These are phyloP conservation scores for Ligustrum vulgare DNA, from an alignment of 257 asterid genomes.

Conservation along the genomic window DNA sequence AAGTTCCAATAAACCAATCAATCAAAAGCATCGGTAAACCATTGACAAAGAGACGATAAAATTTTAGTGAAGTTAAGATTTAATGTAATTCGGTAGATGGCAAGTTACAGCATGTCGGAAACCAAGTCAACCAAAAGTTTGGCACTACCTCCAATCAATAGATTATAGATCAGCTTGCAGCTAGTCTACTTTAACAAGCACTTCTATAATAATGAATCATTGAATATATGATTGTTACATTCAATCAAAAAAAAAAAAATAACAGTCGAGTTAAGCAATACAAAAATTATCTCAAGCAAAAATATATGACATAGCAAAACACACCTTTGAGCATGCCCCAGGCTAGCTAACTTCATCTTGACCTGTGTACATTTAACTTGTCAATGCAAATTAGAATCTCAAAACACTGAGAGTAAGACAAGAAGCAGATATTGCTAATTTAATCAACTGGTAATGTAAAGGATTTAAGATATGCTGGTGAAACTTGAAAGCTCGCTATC, in stretches of 20 bases:
- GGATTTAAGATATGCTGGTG: neutral
- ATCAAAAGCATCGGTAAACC: neutral
- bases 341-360: slow-evolving; percentile 73
- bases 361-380: slow-evolving; percentile 51
- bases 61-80: neutral
- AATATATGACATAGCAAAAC: slow-evolving; percentile 2
- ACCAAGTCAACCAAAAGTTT: neutral
- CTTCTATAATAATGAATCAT: neutral
- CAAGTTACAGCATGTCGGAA: neutral
- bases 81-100: neutral
- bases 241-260: neutral
- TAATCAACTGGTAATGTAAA: neutral
- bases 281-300: neutral
- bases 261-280: neutral
- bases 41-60: neutral
- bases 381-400: slow-evolving; percentile 18
- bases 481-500: neutral
- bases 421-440: neutral
- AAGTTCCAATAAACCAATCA: neutral
- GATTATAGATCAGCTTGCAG: neutral
- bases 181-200: slow-evolving; percentile 14
- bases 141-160: neutral
- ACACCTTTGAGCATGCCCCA: slow-evolving; percentile 92
- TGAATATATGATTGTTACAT: neutral
- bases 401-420: slow-evolving; percentile 5